These are phyloP conservation scores for Malassezia obtusa DNA, from an alignment of 1,284 basidiomycete genomes.

Conservation along the genomic window DNA sequence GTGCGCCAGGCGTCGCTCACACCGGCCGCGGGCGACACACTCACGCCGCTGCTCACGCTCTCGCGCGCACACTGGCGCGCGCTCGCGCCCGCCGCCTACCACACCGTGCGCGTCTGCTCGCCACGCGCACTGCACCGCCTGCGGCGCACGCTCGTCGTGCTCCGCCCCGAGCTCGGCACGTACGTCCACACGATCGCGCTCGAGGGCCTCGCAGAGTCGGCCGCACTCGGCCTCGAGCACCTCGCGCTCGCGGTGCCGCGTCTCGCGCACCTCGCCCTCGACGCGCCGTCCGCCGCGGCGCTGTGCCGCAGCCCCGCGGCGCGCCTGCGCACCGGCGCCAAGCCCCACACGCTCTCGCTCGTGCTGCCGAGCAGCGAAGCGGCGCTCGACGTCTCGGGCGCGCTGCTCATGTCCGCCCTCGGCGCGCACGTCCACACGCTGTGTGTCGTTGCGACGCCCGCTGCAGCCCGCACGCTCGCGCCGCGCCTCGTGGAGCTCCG, in stretches of 20 bases:
- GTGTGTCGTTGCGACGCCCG: background rate
- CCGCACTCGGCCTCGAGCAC: conserved; percentile 10
- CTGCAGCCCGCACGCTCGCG: background rate
- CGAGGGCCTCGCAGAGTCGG: background rate
- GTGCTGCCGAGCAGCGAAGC: background rate
- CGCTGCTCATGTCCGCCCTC: background rate
- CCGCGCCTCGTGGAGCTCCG: background rate
- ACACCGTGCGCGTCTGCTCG: background rate
- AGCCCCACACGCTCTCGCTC: background rate
- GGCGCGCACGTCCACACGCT: background rate
- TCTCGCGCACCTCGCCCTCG: conserved; percentile 1
- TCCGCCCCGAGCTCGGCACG: background rate
- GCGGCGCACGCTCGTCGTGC: conserved; percentile 6
- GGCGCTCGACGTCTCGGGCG: background rate
- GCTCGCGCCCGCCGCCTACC: conserved; percentile 5
- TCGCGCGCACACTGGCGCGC: background rate
- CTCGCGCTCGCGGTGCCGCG: background rate
- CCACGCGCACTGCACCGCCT: background rate
- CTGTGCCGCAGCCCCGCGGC: conserved; percentile 1
- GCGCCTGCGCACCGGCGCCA: background rate
- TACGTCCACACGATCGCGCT: conserved; percentile 2
- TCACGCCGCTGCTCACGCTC: conserved; percentile 1
- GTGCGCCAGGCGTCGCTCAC: background rate
- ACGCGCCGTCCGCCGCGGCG: background rate
- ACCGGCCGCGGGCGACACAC: background rate